Conservation (phyloP, 106 monocot genomes). For the Amphibolis antarctica region DNA sequence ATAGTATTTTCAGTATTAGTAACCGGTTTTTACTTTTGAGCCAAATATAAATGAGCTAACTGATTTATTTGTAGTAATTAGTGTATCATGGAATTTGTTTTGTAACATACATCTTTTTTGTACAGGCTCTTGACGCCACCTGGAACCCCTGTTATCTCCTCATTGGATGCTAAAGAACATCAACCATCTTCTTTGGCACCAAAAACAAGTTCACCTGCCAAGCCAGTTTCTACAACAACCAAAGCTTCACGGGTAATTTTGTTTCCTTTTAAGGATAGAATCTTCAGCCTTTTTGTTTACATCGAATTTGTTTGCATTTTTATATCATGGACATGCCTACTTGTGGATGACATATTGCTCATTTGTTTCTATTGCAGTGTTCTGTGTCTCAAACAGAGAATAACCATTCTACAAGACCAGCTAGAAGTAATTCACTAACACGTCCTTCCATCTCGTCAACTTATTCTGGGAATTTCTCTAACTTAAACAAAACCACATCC, state of each 20-base stretch:
- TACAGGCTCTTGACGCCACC: constrained; percentile 75
- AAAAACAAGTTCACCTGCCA: constrained; percentile 18
- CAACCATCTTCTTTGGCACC: constrained; percentile 15
- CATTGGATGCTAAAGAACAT: constrained; percentile 25
- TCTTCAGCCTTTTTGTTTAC: not conserved
- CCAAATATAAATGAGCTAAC: not conserved
- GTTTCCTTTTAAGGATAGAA: not conserved
- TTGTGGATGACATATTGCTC: not conserved
- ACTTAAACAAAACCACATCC: constrained; percentile 28
- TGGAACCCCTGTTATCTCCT: constrained; percentile 41
- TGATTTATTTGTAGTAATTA: not conserved
- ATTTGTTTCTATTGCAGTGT: constrained; percentile 26
- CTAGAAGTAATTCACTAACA: constrained; percentile 47
- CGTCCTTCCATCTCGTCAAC: constrained; percentile 33
- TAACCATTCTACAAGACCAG: constrained; percentile 27
- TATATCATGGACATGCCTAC: not conserved
- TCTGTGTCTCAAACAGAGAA: constrained; percentile 30
- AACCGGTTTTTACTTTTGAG: not conserved
- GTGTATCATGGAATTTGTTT: not conserved
- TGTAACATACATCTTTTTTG: not conserved
- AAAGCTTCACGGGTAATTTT: constrained; percentile 51
- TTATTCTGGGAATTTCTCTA: constrained; percentile 28
- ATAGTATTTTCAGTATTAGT: not conserved
- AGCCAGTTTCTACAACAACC: constrained; percentile 29
- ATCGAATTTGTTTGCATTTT: not conserved